Base-by-base conservation (phyloP, 495 filamentous ascomycete species). In the Xylaria castorea region DNA sequence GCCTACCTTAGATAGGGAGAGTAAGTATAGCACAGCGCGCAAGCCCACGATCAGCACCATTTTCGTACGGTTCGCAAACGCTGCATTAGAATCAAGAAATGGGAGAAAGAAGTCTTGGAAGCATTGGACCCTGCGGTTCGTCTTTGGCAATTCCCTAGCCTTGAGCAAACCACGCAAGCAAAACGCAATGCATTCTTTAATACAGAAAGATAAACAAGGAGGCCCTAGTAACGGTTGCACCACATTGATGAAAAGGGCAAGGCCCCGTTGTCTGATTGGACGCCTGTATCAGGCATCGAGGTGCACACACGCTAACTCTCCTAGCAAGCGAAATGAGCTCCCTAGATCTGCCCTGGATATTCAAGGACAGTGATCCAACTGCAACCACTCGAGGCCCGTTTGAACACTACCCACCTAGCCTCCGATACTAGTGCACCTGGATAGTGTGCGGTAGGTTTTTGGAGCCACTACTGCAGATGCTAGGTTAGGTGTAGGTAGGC, bases 221-320 rank as follows among this genome's bases (percentile, higher is more conserved):
- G 40, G 27, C 27, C 16, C 18, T 48, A n/a, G 46, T 50, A 50
- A 48, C 20, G 67, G 67, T 36, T 46, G 55, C 67, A 61, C 53
- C 30, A 32, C 11, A 14, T 61, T 32, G 53, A 60, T 60, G 55
- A 38, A 70, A 61, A 32, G 38, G 67, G 67, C 30, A 60, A 62
- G 38, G 67, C 16, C 25, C 18, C 8, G 27, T 48, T 36, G 38
- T 70, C 53, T 70, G 67, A 70, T 70, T 70, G 67, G 67, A 62
- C 55, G 30, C 16, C 53, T 50, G 42, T 7, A 46, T 60, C 55
- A 48, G 48, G 40, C 55, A 62, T 60, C 22, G 48, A 46, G 18
- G 14, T 46, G 50, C 14, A 18, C 64, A 20, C 32, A 20, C 58
- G 58, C 32, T 36, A 57, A 57, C 48, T 27, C 27, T 62, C 53